Conservation (phyloP, 352 stramenopile species). For the Globisporangium barbulae region DNA sequence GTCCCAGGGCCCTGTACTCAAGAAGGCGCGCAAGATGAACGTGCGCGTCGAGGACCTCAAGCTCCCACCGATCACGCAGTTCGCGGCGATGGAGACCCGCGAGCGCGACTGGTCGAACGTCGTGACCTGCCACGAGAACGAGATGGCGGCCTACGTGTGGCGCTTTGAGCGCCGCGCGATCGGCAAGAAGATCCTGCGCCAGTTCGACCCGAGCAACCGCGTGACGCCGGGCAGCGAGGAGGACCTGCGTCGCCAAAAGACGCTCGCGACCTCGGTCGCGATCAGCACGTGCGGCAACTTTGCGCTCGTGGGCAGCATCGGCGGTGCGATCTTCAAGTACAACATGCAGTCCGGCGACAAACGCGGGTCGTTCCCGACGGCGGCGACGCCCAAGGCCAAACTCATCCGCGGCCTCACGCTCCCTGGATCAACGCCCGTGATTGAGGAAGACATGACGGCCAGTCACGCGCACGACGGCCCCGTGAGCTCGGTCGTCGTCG, state of each 20-base stretch:
- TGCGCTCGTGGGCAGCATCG: conserved; percentile 90
- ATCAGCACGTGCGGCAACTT: conserved; percentile 94
- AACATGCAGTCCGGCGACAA: conserved; percentile 94
- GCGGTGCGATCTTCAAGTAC: conserved; percentile 93
- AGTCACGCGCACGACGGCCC: conserved; percentile 62
- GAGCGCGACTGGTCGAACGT: conserved; percentile 92
- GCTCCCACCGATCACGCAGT: conserved; percentile 89
- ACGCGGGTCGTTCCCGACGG: conserved; percentile 88
- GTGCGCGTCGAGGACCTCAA: conserved; percentile 85
- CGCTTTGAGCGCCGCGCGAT: conserved; percentile 91
- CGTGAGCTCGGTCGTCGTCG: conserved; percentile 86
- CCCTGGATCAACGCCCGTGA: conserved; percentile 36
- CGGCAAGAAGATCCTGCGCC: conserved; percentile 88
- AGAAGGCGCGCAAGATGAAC: conserved; percentile 88
- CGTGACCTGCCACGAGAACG: conserved; percentile 93
- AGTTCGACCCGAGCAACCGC: conserved; percentile 79
- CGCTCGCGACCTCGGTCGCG: conserved; percentile 62
- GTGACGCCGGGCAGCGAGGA: conserved; percentile 57
- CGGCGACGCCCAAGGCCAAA: conserved; percentile 60
- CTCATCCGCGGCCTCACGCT: conserved; percentile 66
- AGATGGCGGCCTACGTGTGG: conserved; percentile 94
- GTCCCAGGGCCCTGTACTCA: conserved; percentile 89
- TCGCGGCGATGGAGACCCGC: conserved; percentile 89
- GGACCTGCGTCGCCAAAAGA: conserved; percentile 60
- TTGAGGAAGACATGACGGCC: conserved; percentile 31